Conservation (phyloP, 73 alveolate species). For the Tetrahymena borealis region DNA sequence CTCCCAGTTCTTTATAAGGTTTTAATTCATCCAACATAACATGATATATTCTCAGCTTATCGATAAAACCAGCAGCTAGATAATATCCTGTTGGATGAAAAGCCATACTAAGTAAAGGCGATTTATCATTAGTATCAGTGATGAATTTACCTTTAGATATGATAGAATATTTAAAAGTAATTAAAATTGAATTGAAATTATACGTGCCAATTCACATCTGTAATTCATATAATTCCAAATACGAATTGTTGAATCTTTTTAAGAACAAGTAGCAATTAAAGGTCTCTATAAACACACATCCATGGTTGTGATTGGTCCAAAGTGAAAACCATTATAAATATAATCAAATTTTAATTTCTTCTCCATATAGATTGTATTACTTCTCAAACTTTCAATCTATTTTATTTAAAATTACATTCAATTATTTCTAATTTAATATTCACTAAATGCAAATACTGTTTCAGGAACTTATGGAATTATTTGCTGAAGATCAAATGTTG, state of each 20-base stretch:
- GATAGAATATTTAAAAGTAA: neutral
- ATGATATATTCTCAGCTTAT: slow-evolving; percentile 92
- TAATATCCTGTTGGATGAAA: slow-evolving; percentile 98
- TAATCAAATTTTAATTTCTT: slow-evolving; percentile 88
- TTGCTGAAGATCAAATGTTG: slow-evolving; percentile 42
- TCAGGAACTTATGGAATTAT: slow-evolving; percentile 28
- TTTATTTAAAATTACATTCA: neutral
- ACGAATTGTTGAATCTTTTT: slow-evolving; percentile 90
- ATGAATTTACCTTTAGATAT: slow-evolving; percentile 72
- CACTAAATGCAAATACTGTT: neutral
- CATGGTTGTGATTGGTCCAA: slow-evolving; percentile 83
- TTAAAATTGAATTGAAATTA: neutral
- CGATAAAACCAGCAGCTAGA: slow-evolving; percentile 94
- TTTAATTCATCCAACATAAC: slow-evolving; percentile 87
- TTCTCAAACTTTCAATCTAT: slow-evolving; percentile 49
- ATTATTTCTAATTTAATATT: neutral
- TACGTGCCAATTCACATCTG: slow-evolving; percentile 74
- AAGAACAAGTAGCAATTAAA: slow-evolving; percentile 83
- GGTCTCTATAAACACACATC: slow-evolving; percentile 98
- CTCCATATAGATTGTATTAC: slow-evolving; percentile 49
- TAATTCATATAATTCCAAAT: slow-evolving; percentile 92
- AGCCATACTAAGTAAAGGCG: slow-evolving; percentile 84
- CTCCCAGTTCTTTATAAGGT: slow-evolving; percentile 74
- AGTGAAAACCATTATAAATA: slow-evolving; percentile 95
- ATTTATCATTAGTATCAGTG: slow-evolving; percentile 69